These are phyloP conservation scores for Pythium rhizo-oryzae DNA, from an alignment of 352 stramenopile species.

Conservation along the genomic window DNA sequence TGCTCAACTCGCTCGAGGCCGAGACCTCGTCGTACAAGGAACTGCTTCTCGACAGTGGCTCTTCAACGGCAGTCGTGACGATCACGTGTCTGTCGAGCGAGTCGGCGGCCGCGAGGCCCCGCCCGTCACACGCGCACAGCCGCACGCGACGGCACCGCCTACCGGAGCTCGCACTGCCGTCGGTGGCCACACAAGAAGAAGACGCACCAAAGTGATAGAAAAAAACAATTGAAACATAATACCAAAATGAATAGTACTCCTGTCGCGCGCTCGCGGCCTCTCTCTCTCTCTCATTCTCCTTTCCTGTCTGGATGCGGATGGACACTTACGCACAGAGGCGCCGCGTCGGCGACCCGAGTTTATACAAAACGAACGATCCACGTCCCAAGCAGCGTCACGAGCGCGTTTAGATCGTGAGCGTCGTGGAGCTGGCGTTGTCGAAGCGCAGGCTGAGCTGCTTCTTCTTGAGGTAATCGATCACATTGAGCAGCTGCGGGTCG, in stretches of 20 bases:
- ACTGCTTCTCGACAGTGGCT: slow-evolving; percentile 12
- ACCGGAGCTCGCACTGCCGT: background rate
- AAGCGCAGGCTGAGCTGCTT: slow-evolving; percentile 88
- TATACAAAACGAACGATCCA: background rate
- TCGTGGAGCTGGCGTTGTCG: slow-evolving; percentile 83
- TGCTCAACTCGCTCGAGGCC: slow-evolving; percentile 72
- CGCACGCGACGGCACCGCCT: slow-evolving; percentile 8
- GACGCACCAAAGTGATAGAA: background rate
- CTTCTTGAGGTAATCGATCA: slow-evolving; percentile 89
- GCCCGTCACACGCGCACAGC: background rate
- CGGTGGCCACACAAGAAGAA: background rate
- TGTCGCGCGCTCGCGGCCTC: too few relatives aligned
- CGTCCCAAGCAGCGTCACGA: background rate
- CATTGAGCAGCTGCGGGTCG: slow-evolving; percentile 71
- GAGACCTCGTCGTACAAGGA: slow-evolving; percentile 58
- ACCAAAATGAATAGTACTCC: slow-evolving; percentile 4
- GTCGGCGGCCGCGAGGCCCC: background rate
- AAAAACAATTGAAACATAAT: background rate
- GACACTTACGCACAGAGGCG: background rate
- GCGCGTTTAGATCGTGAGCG: slow-evolving; percentile 72
- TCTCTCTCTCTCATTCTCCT: background rate
- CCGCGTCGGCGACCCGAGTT: background rate
- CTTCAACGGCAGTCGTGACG: background rate
- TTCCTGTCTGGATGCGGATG: background rate
- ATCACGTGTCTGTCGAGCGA: too few relatives aligned